phyloP scores from a whole-genome alignment of 805 yeast species.

The Lachancea quebecensis region DNA sequence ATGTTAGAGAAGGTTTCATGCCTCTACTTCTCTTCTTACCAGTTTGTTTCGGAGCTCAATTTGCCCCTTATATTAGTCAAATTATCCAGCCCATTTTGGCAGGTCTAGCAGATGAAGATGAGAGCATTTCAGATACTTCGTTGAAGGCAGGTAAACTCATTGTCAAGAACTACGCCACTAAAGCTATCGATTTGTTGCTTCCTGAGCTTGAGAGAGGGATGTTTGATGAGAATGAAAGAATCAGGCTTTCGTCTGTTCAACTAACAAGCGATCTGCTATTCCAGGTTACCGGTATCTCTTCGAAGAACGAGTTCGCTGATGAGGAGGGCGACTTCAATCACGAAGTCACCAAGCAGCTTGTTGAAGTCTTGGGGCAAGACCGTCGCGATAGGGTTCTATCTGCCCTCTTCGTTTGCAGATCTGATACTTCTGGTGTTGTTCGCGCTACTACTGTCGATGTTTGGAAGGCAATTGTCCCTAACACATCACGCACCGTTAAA shows the following conservation, averaged over 20 bases:
- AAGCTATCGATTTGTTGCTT: constrained; percentile 84
- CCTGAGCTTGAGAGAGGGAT: constrained; percentile 93
- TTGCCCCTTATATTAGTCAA: constrained; percentile 78
- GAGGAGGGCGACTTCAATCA: constrained; percentile 37
- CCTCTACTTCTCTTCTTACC: constrained; percentile 86
- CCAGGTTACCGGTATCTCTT: constrained; percentile 87
- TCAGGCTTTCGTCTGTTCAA: constrained; percentile 88
- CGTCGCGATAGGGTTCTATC: constrained; percentile 84
- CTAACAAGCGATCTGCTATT: constrained; percentile 90
- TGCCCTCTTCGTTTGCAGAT: constrained; percentile 86
- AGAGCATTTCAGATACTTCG: constrained; percentile 80
- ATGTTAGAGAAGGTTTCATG: constrained; percentile 86
- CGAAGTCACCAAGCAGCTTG: constrained; percentile 55
- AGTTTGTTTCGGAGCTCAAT: constrained; percentile 86
- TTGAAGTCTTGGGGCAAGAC: constrained; percentile 76
- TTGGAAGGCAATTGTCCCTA: constrained; percentile 94
- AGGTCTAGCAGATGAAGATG: constrained; percentile 87
- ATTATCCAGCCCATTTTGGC: constrained; percentile 87
- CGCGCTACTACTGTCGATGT: constrained; percentile 86
- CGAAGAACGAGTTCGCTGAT: constrained; percentile 59
- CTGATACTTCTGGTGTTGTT: constrained; percentile 82
- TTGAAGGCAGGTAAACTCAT: constrained; percentile 88
- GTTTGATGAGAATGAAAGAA: constrained; percentile 73
- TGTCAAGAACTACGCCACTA: constrained; percentile 83
- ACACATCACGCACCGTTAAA: constrained; percentile 90